Evolutionary conservation across 495 filamentous ascomycete species (phyloP).

Genomic region (Friedmanniomyces simplex): DNA sequence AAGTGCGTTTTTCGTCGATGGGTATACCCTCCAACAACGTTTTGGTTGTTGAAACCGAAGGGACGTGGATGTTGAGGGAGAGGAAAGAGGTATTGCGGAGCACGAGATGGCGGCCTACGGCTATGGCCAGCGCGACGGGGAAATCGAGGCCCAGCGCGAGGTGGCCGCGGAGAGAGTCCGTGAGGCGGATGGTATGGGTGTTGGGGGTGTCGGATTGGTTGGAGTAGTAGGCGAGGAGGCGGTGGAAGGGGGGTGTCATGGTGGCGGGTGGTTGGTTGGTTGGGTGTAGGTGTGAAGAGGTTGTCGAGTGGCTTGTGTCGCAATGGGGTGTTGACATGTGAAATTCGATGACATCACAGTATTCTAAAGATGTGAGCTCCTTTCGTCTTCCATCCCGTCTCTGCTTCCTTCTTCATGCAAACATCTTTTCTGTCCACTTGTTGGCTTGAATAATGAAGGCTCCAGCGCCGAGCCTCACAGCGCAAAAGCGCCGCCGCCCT

Average conservation of each 20-base stretch:
- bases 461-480: too few species aligned
- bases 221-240: slow-evolving; percentile 19
- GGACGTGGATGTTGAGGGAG: slow-evolving; percentile 18
- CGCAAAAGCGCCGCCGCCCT: too few species aligned
- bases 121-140: slow-evolving; percentile 16
- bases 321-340: too few species aligned
- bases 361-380: too few species aligned
- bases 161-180: slow-evolving; percentile 18
- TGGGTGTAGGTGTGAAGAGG: too few species aligned
- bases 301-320: too few species aligned
- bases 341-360: too few species aligned
- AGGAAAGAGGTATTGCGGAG: slow-evolving; percentile 14
- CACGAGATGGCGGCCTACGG: slow-evolving; percentile 14
- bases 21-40: slow-evolving; percentile 11
- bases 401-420: too few species aligned
- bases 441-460: too few species aligned
- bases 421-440: too few species aligned
- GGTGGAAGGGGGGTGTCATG: slow-evolving; percentile 15
- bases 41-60: not conserved
- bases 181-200: slow-evolving; percentile 17
- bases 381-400: too few species aligned
- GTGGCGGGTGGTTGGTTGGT: not conserved
- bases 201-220: slow-evolving; percentile 5
- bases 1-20: slow-evolving; percentile 13
- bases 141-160: slow-evolving; percentile 20